A percentile compares a stretch with the other conserved stretches of the same genome.
phyloP scores from a whole-genome alignment of 2,329 filamentous ascomycete species.

The Ophiocordyceps camponoti-saundersi region DNA sequence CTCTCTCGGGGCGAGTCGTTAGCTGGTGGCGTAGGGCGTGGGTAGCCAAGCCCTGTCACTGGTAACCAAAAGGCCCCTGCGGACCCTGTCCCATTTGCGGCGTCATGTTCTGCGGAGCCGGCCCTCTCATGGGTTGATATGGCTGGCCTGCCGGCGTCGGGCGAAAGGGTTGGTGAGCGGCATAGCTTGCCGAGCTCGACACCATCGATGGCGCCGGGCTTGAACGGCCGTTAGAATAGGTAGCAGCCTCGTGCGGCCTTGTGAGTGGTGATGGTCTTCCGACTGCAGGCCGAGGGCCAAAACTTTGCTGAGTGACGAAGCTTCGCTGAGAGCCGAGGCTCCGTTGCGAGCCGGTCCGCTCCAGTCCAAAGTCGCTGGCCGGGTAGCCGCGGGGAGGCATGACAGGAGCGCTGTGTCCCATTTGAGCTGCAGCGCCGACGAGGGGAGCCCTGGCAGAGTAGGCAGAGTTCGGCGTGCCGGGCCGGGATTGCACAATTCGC shows the following conservation, averaged over 20 bases:
- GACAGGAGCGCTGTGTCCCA: slow-evolving; percentile 31
- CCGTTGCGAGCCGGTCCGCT: slow-evolving; percentile 17
- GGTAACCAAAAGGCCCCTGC: not conserved
- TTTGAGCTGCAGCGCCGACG: slow-evolving; percentile 38
- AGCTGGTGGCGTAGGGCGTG: too few relatives aligned
- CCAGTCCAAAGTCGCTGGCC: slow-evolving; percentile 5
- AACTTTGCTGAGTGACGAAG: not conserved
- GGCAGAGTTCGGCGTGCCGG: slow-evolving; percentile 37
- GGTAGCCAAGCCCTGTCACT: not conserved
- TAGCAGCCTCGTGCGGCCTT: slow-evolving; percentile 11
- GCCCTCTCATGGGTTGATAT: slow-evolving; percentile 15
- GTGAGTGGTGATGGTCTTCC: slow-evolving; percentile 4
- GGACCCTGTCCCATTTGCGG: slow-evolving; percentile 11
- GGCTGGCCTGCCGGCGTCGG: slow-evolving; percentile 10
- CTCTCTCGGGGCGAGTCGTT: too few relatives aligned
- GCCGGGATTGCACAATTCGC: slow-evolving; percentile 27
- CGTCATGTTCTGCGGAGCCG: slow-evolving; percentile 24
- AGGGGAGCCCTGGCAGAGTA: slow-evolving; percentile 49
- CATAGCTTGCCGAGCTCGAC: slow-evolving; percentile 6
- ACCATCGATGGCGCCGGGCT: slow-evolving; percentile 14
- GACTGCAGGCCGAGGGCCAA: not conserved
- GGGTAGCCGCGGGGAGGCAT: slow-evolving; percentile 17
- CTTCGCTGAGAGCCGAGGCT: slow-evolving; percentile 9
- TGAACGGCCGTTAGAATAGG: slow-evolving; percentile 14
- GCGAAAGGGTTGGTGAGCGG: slow-evolving; percentile 4